Conservation (phyloP, 139 green algal species). For the Picochlorum sp. region DNA sequence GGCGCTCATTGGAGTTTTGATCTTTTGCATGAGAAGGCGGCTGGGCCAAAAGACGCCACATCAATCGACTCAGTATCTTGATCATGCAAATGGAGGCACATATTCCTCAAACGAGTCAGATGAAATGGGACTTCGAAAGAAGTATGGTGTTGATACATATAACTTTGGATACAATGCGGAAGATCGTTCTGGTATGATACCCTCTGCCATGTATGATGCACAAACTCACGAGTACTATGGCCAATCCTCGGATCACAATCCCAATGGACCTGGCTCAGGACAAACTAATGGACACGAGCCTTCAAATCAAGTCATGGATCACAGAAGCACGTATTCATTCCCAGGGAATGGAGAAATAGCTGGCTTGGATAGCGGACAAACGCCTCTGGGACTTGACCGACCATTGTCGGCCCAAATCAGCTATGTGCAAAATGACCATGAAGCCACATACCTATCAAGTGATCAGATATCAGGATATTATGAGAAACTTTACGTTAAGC, state of each 20-base stretch:
- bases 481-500: not conserved
- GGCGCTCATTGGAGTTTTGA: conserved; percentile 1
- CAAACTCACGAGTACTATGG: too few species aligned
- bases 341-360: too few species aligned
- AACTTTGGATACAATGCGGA: not conserved
- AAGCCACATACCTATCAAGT: not conserved
- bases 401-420: not conserved
- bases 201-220: too few species aligned
- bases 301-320: too few species aligned
- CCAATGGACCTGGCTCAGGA: too few species aligned
- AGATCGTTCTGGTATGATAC: too few species aligned
- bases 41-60: not conserved
- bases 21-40: not conserved
- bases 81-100: not conserved
- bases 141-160: not conserved
- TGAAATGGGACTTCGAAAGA: not conserved
- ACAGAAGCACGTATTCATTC: too few species aligned
- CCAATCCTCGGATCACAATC: too few species aligned
- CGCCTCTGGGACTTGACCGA: not conserved
- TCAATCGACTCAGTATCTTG: not conserved
- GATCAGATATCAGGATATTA: not conserved
- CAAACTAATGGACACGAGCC: too few species aligned
- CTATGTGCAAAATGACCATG: not conserved
- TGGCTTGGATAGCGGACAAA: too few species aligned
- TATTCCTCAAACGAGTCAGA: not conserved